Evolutionary conservation across 441 rosid genomes (phyloP).

Genomic region (Aquilaria agallochum): DNA sequence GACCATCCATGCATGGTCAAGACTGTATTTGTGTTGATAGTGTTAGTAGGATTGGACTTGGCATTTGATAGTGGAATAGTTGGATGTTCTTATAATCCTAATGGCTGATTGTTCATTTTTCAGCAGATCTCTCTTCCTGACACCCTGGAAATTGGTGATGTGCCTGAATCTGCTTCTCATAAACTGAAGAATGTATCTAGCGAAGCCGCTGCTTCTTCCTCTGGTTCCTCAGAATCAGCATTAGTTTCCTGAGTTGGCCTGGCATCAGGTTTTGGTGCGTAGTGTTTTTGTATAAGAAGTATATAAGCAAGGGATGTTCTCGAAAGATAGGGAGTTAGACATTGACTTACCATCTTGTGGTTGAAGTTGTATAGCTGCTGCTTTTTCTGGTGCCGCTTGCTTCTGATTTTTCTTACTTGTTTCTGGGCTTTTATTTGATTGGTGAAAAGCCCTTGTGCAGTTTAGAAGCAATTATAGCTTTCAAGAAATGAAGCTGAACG

Average conservation of each 20-base stretch:
- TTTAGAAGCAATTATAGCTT: constrained; percentile 14
- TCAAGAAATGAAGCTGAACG: constrained; percentile 11
- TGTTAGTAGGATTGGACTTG: not conserved
- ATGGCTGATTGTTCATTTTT: constrained; percentile 6
- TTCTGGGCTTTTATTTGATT: constrained; percentile 14
- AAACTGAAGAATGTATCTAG: constrained; percentile 48
- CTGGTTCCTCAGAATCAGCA: constrained; percentile 34
- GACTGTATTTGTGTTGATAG: not conserved
- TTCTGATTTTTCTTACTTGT: constrained; percentile 1
- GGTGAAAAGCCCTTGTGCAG: constrained; percentile 18
- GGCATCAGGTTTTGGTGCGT: constrained; percentile 4
- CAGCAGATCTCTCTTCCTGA: constrained; percentile 74
- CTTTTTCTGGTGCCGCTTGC: constrained; percentile 14
- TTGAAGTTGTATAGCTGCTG: constrained; percentile 25
- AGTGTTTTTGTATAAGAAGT: constrained; percentile 25
- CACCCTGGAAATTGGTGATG: constrained; percentile 72
- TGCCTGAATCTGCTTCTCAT: constrained; percentile 32
- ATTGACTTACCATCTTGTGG: constrained; percentile 11
- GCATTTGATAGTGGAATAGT: constrained; percentile 1
- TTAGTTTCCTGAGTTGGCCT: constrained; percentile 27
- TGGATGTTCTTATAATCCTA: not conserved
- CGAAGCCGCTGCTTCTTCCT: constrained; percentile 43
- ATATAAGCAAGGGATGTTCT: constrained; percentile 21
- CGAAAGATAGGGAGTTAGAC: constrained; percentile 15
- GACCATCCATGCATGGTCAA: not conserved